A percentile compares a stretch with the other conserved stretches of the same genome.
phyloP scores from a whole-genome alignment of 495 filamentous ascomycete genomes.

The Talaromyces trachyspermus region DNA sequence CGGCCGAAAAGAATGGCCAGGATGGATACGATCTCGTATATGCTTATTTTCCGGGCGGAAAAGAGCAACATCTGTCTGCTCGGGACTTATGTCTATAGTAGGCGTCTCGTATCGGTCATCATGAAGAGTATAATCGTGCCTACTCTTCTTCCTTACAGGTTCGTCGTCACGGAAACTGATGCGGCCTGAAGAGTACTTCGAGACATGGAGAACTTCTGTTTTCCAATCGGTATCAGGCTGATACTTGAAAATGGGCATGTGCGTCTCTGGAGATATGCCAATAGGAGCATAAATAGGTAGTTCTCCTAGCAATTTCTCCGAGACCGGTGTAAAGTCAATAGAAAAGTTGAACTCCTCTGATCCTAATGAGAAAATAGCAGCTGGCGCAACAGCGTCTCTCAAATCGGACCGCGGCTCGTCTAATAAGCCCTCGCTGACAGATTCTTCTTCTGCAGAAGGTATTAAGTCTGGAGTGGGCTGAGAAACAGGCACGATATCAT shows the following conservation, averaged over 20 bases:
- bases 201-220: constrained; percentile 71
- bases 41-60: constrained; percentile 86
- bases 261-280: constrained; percentile 46
- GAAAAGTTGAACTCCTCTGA: constrained; percentile 77
- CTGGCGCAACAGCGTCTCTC: constrained; percentile 44
- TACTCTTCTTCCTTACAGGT: constrained; percentile 65
- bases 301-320: constrained; percentile 78
- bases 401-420: constrained; percentile 38
- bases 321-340: constrained; percentile 64
- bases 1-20: constrained; percentile 88
- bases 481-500: constrained; percentile 27
- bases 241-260: constrained; percentile 47
- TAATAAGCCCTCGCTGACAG: constrained; percentile 38
- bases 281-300: constrained; percentile 72
- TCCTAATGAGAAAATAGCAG: constrained; percentile 73
- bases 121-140: constrained; percentile 65
- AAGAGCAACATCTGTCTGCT: constrained; percentile 71
- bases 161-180: constrained; percentile 60
- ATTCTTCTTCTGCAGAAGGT: constrained; percentile 53
- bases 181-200: constrained; percentile 76
- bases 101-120: constrained; percentile 54
- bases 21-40: constrained; percentile 83
- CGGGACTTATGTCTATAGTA: constrained; percentile 52
- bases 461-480: constrained; percentile 67
- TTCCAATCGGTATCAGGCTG: constrained; percentile 66